Evolutionary conservation across 345 rosid species (phyloP), one percentile per base, ranked within the genome.

Genomic region (Rhodamnia rubescens): DNA sequence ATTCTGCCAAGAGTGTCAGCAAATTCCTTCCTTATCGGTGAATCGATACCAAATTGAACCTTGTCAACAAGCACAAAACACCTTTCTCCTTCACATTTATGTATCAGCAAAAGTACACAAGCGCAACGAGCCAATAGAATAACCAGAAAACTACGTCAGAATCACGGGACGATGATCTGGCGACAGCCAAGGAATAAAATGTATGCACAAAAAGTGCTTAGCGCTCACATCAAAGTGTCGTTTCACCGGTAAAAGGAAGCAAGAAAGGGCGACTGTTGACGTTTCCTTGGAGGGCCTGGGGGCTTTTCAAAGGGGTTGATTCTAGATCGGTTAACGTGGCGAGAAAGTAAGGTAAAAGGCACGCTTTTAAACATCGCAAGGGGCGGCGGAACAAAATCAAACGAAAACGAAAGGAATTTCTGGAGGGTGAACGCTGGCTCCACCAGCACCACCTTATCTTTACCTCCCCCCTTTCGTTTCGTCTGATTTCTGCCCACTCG

Each of bases 31-130:
- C 96, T 90, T 91, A 47, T 85, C 85, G 86, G 49, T 80, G 86
- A 92, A 86, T 89, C 84, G 56, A 91, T 87, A 85, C 93, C 91
- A 93, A 92, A 90, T 87, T 85, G 91, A 90, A 86, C 88, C 82
- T 84, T 88, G 87, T 61, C 89, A 89, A 90, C 92, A 88, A 92
- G 86, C 88, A 90, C 81, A 89, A 69, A 69, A 69, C 47, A 69
- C 36, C 80, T 20, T 69, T 69, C 80, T 69, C 47, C 6, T 69
- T 69, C 80, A 69, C 26, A 36, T 36, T 36, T 32, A 36, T 9
- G 47, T 2, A 69, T 5, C 20, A 18, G 26, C 47, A 18, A 69
- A 69, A 69, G 47, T 9, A 36, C 5, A 16, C 47, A 69, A 21
- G 26, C 27, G 27, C n/a, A 3, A 8, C 58, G n/a, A 55, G 9